A percentile compares a stretch with the other conserved stretches of the same genome.
phyloP scores from a whole-genome alignment of 2,329 filamentous ascomycete species.

The Diaporthe sp. region DNA sequence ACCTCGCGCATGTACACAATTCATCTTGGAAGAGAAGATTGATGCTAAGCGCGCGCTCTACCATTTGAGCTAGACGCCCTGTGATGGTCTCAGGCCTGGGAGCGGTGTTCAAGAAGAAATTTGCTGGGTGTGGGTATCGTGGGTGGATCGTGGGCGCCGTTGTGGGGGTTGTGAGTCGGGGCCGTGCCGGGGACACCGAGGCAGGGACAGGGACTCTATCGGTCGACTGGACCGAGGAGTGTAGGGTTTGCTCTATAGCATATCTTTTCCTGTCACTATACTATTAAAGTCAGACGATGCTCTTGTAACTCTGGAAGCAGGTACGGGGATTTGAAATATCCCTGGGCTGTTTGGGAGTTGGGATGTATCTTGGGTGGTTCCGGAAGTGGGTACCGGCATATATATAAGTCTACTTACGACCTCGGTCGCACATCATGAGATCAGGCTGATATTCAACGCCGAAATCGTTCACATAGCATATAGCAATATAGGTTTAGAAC shows the following conservation, averaged over 20 bases:
- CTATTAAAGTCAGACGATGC: background rate
- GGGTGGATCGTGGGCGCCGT: constrained; percentile 6
- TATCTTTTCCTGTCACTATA: background rate
- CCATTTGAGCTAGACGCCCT: constrained; percentile 37
- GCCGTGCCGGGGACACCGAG: background rate
- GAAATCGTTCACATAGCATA: background rate
- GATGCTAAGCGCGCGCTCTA: constrained; percentile 37
- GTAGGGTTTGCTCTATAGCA: background rate
- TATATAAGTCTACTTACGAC: background rate
- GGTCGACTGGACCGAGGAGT: background rate
- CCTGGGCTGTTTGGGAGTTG: background rate
- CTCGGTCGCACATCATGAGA: background rate
- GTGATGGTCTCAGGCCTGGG: background rate
- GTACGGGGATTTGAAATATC: background rate
- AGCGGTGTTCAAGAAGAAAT: background rate
- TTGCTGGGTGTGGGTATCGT: constrained; percentile 22
- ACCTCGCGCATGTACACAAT: constrained; percentile 15
- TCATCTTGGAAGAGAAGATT: background rate
- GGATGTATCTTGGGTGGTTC: background rate
- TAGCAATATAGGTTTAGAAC: background rate
- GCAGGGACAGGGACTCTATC: background rate
- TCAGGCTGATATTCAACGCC: background rate
- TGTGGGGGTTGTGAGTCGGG: constrained; percentile 1
- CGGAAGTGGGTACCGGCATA: background rate
- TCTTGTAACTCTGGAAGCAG: background rate